phyloP scores from a whole-genome alignment of 202 grass and related monocot species.

The Panicum hallii region DNA sequence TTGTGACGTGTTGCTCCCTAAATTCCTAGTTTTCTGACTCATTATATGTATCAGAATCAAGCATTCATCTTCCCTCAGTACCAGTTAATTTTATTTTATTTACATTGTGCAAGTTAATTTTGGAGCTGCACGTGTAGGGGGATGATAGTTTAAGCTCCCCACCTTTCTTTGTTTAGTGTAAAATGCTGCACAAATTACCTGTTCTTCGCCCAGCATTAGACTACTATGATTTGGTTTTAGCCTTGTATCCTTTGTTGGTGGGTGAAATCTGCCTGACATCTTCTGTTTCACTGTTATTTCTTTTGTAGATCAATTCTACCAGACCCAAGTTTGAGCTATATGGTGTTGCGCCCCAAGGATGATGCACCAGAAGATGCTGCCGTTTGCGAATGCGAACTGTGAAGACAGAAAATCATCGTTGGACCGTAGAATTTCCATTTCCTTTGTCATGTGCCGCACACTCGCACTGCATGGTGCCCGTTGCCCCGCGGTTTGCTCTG shows the following conservation, averaged over 20 bases:
- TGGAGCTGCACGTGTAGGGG: background rate
- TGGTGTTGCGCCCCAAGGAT: background rate
- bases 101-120: background rate
- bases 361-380: background rate
- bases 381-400: background rate
- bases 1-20: background rate
- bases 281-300: background rate
- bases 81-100: background rate
- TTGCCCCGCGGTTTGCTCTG: constrained; percentile 8
- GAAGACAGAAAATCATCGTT: constrained; percentile 18
- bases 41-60: constrained; percentile 16
- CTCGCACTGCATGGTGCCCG: constrained; percentile 8
- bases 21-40: background rate
- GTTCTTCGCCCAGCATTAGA: constrained; percentile 2
- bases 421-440: background rate
- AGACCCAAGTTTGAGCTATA: background rate
- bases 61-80: background rate
- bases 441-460: background rate
- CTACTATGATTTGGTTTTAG: background rate
- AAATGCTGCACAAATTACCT: constrained; percentile 19
- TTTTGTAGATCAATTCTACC: constrained; percentile 36
- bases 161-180: constrained; percentile 12
- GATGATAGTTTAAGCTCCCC: constrained; percentile 7
- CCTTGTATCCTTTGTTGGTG: background rate
- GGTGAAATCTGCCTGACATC: background rate